phyloP scores from a whole-genome alignment of 768 basidiomycete genomes.

The Mycena leptocephala region DNA sequence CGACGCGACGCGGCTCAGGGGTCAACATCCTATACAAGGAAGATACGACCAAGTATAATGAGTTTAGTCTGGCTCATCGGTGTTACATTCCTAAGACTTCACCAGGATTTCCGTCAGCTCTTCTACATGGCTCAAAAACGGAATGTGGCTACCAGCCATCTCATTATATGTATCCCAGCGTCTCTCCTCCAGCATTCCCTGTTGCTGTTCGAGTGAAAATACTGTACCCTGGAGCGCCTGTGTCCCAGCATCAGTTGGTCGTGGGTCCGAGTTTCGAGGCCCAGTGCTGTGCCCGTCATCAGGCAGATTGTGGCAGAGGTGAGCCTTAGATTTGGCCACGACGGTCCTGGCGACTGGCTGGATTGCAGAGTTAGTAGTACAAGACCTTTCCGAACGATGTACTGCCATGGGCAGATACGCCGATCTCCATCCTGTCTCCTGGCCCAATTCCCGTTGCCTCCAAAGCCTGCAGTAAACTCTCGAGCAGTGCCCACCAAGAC shows the following conservation, averaged over 20 bases:
- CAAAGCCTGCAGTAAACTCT: background rate
- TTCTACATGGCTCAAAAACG: background rate
- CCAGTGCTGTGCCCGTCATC: background rate
- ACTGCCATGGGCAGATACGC: too few species aligned
- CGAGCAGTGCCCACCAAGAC: slow-evolving; percentile 10
- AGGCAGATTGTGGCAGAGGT: background rate
- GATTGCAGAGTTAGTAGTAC: background rate
- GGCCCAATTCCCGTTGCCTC: background rate
- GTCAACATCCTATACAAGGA: too few species aligned
- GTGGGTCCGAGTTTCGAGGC: background rate
- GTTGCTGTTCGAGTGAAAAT: background rate
- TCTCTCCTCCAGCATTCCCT: background rate
- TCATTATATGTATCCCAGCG: background rate
- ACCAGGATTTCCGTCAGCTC: background rate
- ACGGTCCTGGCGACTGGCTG: background rate
- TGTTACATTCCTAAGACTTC: background rate
- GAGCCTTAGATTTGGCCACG: background rate
- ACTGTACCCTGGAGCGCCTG: background rate
- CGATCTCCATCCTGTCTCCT: background rate
- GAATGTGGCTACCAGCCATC: background rate
- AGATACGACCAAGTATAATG: too few species aligned
- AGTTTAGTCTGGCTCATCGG: background rate
- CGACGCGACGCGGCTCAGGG: too few species aligned
- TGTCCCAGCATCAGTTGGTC: background rate
- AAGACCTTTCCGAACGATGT: too few species aligned